Evolutionary conservation across 768 basidiomycete genomes (phyloP), one percentile per base, ranked within the genome.

Genomic region (Phallus indusiatus): DNA sequence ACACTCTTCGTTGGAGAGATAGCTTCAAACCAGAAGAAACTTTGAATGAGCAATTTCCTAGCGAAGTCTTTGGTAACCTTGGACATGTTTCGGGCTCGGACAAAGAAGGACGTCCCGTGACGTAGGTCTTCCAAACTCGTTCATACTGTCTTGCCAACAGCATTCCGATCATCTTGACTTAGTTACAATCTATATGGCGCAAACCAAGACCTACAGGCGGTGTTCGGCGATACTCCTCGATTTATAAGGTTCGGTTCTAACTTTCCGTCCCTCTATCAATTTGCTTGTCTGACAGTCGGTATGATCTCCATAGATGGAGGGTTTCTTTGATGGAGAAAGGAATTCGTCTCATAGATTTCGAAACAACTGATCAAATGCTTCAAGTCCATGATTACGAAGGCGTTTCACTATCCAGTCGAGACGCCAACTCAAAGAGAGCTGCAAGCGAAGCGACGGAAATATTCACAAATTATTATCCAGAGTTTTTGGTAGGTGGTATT

Each of bases 301-400:
- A 28, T 28, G 22, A 4, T 17, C 16, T 7, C 8, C 62, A 21
- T 62, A 88, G 87, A 53, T 92, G 90, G 90, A 83, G 89, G 47
- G 80, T 92, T 50, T 80, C 81, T 28, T 76, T 90, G 54, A 88
- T 90, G 80, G 90, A 92, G 68, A 73, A 78, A 66, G 79, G 79
- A 57, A 75, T 90, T 47, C 66, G 73, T 18, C 66, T 76, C 20
- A 75, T 92, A 55, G 85, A 92, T 68, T 91, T 92, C 64, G 78
- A 76, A 60, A 84, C 76, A n/a, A 72, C 83, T 17, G 88, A 89
- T 66, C 83, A 86, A 66, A 82, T 80, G 69, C 67, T 90, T 20
- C 86, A 90, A 71, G 75, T 90, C 36, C 88, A 90, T 64, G 88
- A 92, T 70, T 92, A 92, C 66, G 81, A 80, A 54, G 90, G 90